A percentile compares a stretch with the other conserved stretches of the same genome.
Conservation (phyloP, 2,329 filamentous ascomycete species). For the Aspergillus phoenicis region DNA sequence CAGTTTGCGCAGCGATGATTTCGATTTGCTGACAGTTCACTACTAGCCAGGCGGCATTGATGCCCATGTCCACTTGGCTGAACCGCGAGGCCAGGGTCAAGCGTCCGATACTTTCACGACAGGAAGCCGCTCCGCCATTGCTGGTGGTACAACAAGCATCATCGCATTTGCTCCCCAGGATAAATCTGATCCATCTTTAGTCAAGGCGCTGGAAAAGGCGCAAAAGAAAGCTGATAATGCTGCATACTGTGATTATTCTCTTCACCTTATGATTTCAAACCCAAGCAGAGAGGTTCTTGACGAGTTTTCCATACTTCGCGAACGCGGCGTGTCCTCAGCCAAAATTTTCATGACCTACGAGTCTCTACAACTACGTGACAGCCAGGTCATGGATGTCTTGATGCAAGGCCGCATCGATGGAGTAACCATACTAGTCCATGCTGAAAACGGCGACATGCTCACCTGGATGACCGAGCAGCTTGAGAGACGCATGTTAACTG, state of each 20-base stretch:
- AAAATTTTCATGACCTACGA: conserved; percentile 55
- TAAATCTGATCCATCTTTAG: conserved; percentile 50
- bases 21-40: not conserved
- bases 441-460: conserved; percentile 52
- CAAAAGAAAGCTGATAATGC: conserved; percentile 49
- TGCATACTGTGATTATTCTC: conserved; percentile 60
- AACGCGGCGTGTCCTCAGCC: conserved; percentile 47
- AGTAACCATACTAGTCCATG: conserved; percentile 53
- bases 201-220: conserved; percentile 44
- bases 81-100: conserved; percentile 26
- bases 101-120: conserved; percentile 33
- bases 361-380: conserved; percentile 43
- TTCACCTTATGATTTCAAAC: conserved; percentile 47
- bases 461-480: conserved; percentile 39
- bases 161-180: conserved; percentile 60
- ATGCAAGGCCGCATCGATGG: conserved; percentile 42
- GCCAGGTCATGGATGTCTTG: conserved; percentile 49
- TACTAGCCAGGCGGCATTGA: conserved; percentile 50
- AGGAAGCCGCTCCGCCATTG: conserved; percentile 58
- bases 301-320: conserved; percentile 42
- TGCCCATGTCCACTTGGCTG: conserved; percentile 53
- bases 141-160: conserved; percentile 55
- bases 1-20: not conserved
- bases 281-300: conserved; percentile 38
- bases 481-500: conserved; percentile 36